Conservation (phyloP, 2,329 filamentous ascomycete species). For the Ophiobolus disseminans region DNA sequence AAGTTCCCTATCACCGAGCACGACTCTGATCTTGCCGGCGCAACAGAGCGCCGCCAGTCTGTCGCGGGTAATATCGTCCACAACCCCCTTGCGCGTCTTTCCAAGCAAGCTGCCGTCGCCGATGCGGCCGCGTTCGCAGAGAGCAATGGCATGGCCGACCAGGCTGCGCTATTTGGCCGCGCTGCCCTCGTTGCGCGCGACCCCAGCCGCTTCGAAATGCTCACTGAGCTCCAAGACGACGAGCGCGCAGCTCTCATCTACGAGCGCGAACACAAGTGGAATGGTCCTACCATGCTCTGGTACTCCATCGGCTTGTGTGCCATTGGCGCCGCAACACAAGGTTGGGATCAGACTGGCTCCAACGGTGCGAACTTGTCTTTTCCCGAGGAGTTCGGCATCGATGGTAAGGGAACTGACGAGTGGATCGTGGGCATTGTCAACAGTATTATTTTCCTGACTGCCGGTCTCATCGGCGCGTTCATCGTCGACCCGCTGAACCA, state of each 20-base stretch:
- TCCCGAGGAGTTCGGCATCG: constrained; percentile 62
- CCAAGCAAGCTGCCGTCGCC: constrained; percentile 57
- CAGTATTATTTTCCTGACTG: constrained; percentile 51
- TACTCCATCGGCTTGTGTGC: constrained; percentile 73
- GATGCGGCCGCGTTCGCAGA: constrained; percentile 69
- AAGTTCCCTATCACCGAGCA: neutral
- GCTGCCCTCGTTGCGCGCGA: constrained; percentile 78
- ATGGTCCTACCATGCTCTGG: constrained; percentile 65
- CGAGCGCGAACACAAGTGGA: constrained; percentile 71
- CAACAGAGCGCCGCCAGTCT: constrained; percentile 40
- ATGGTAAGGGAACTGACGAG: constrained; percentile 23
- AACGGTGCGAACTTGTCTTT: constrained; percentile 67
- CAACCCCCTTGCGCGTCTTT: constrained; percentile 58
- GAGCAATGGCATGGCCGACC: constrained; percentile 64
- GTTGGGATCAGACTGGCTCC: constrained; percentile 70
- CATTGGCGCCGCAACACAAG: constrained; percentile 71
- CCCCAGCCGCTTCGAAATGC: constrained; percentile 67
- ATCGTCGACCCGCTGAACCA: constrained; percentile 45
- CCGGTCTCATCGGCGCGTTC: constrained; percentile 40
- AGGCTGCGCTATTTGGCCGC: constrained; percentile 66
- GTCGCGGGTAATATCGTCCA: constrained; percentile 55
- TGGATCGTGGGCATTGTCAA: constrained; percentile 46
- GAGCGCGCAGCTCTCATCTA: constrained; percentile 67
- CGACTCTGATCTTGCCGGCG: neutral
- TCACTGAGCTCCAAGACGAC: constrained; percentile 65